phyloP scores from a whole-genome alignment of 805 yeast genomes.

The Ogataea methanolica region DNA sequence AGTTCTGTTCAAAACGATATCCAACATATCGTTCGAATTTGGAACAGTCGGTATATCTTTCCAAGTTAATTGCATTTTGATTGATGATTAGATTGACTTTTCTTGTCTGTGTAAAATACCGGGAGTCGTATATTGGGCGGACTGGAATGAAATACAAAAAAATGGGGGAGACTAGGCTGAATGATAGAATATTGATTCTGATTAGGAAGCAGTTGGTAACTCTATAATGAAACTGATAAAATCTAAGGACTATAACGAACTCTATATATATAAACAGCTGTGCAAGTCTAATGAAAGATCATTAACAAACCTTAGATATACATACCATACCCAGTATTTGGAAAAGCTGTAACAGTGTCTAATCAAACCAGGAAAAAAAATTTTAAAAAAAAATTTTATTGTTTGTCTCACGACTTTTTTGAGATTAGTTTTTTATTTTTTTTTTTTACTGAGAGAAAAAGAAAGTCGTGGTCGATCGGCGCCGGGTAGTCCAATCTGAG shows the following conservation, averaged over 20 bases:
- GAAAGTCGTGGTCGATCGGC: too few species aligned
- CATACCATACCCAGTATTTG: too few species aligned
- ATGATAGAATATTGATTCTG: too few species aligned
- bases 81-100: not conserved
- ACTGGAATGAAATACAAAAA: not conserved
- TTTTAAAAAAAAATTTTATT: not conserved
- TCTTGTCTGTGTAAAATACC: not conserved
- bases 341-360: too few species aligned
- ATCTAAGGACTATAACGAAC: too few species aligned
- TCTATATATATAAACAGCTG: too few species aligned
- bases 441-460: not conserved
- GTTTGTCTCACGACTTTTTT: slow-evolving; percentile 1
- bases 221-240: too few species aligned
- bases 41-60: slow-evolving; percentile 97
- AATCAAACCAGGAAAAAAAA: not conserved
- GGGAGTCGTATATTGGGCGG: not conserved
- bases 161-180: not conserved
- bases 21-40: slow-evolving; percentile 86
- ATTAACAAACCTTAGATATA: too few species aligned
- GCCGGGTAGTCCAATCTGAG: too few species aligned
- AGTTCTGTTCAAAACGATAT: slow-evolving; percentile 92
- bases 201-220: too few species aligned
- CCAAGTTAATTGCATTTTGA: slow-evolving; percentile 91
- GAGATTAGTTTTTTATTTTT: not conserved
- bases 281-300: too few species aligned